phyloP scores from a whole-genome alignment of 2,329 filamentous ascomycete species.

The Tolypocladium album region DNA sequence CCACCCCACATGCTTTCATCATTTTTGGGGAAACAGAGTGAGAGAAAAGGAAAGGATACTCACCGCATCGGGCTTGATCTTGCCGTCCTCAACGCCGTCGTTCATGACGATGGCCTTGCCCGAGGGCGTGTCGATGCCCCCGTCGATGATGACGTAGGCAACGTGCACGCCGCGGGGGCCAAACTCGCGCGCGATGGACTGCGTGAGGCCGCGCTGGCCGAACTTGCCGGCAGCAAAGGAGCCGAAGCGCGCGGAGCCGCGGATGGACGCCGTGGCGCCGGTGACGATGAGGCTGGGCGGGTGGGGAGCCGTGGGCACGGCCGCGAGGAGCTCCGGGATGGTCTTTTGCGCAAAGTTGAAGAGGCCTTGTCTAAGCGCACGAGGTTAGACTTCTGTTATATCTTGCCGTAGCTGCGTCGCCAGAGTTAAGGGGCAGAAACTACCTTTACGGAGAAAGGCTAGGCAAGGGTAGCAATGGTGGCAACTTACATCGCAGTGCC shows the following conservation, averaged over 20 bases:
- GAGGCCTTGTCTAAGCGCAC: constrained; percentile 45
- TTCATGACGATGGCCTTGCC: constrained; percentile 44
- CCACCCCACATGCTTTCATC: neutral
- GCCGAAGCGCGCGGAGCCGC: constrained; percentile 57
- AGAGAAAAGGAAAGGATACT: constrained; percentile 21
- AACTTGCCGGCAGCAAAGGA: constrained; percentile 74
- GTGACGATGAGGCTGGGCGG: constrained; percentile 79
- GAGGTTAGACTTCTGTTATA: neutral
- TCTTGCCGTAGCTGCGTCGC: too few species aligned
- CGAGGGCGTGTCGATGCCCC: constrained; percentile 70
- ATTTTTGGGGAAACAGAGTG: neutral
- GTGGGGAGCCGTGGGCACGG: constrained; percentile 40
- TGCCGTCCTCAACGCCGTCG: constrained; percentile 39
- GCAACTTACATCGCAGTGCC: constrained; percentile 40
- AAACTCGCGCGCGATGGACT: constrained; percentile 73
- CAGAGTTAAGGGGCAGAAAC: too few species aligned
- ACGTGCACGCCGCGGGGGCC: constrained; percentile 78
- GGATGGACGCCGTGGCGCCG: constrained; percentile 71
- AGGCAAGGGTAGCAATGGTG: constrained; percentile 2
- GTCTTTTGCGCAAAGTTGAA: constrained; percentile 65
- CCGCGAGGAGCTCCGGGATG: constrained; percentile 59
- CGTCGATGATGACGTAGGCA: constrained; percentile 73
- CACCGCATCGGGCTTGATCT: constrained; percentile 66
- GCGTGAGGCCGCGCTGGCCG: constrained; percentile 61
- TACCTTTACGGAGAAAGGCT: neutral